These are phyloP conservation scores for Rhamnella rubrinervis DNA, from an alignment of 331 rosid genomes.

Conservation along the genomic window DNA sequence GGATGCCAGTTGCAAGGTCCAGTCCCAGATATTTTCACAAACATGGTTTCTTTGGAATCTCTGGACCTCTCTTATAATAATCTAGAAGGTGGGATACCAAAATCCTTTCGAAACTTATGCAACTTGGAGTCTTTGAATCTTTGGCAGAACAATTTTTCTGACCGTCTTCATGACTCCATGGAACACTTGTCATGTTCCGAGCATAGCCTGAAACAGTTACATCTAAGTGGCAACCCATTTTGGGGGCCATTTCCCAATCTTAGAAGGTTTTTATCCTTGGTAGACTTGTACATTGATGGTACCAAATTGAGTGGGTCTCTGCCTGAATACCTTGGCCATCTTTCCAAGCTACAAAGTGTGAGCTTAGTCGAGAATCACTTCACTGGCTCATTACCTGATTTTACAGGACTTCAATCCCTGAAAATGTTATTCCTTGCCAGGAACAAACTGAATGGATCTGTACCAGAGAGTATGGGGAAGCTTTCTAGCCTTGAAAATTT, in stretches of 20 bases:
- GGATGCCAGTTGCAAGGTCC: constrained; percentile 6
- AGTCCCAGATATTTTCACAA: constrained; percentile 32
- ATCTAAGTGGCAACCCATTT: constrained; percentile 29
- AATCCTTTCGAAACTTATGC: constrained; percentile 26
- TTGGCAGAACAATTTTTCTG: constrained; percentile 1
- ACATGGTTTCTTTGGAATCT: constrained; percentile 24
- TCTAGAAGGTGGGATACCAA: constrained; percentile 26
- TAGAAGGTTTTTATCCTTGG: constrained; percentile 19
- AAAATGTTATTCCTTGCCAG: neutral
- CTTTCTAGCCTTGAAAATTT: constrained; percentile 27
- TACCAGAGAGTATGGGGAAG: constrained; percentile 14
- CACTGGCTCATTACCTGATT: constrained; percentile 28
- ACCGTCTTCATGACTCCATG: constrained; percentile 21
- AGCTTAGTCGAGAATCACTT: constrained; percentile 24
- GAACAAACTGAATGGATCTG: constrained; percentile 25
- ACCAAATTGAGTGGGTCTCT: constrained; percentile 25
- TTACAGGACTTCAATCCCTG: constrained; percentile 19
- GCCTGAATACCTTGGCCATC: constrained; percentile 26
- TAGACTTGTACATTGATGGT: constrained; percentile 1
- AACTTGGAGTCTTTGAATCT: constrained; percentile 15
- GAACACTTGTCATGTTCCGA: constrained; percentile 21
- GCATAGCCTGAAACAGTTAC: neutral
- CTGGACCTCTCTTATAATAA: constrained; percentile 27
- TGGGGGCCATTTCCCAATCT: constrained; percentile 30
- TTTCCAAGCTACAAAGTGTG: constrained; percentile 12